phyloP scores from a whole-genome alignment of 179 eudicot species.

The Spergularia azorica region DNA sequence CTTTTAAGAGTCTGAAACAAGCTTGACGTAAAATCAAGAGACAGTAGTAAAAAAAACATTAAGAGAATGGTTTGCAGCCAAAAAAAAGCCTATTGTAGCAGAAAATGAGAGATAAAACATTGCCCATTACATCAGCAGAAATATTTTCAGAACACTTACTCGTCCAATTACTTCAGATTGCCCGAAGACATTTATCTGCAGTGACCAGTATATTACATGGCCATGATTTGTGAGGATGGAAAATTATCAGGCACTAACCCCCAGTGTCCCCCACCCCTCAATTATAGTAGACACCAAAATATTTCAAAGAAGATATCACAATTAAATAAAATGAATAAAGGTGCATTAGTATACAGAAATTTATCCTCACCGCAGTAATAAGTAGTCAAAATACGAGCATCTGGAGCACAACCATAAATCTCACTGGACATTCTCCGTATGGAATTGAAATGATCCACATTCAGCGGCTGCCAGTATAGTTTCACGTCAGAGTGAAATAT shows the following conservation, averaged over 20 bases:
- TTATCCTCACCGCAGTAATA: conserved; percentile 76
- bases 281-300: background rate
- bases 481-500: conserved; percentile 18
- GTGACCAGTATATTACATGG: background rate
- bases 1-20: too few species aligned
- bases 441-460: conserved; percentile 78
- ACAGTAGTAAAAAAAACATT: too few species aligned
- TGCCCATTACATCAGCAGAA: too few species aligned
- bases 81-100: too few species aligned
- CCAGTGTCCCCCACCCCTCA: too few species aligned
- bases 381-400: conserved; percentile 95
- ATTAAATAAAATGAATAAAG: background rate
- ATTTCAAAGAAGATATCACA: background rate
- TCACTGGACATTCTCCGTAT: conserved; percentile 83
- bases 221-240: background rate
- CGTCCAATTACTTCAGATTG: too few species aligned
- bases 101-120: too few species aligned
- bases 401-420: conserved; percentile 85
- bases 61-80: too few species aligned
- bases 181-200: too few species aligned
- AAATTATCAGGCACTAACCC: background rate
- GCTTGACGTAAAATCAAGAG: too few species aligned
- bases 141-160: too few species aligned
- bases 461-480: conserved; percentile 66
- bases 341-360: conserved; percentile 2